Base-by-base conservation (phyloP, 75 land plant species). In the Pseudotsuga menziesii region DNA sequence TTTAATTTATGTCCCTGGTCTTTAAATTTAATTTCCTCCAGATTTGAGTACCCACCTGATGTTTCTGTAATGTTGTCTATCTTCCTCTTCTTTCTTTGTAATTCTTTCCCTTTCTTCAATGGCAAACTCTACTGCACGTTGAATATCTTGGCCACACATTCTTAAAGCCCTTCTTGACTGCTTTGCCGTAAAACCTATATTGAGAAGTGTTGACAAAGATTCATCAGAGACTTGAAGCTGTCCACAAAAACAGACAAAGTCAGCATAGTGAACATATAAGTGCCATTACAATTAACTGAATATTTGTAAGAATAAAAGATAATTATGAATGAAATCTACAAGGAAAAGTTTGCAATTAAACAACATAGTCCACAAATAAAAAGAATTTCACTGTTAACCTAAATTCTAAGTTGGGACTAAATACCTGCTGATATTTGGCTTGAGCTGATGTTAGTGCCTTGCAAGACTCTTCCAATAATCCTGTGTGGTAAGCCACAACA, bases 211-310 rank as follows among this genome's bases (percentile, higher is more conserved):
- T 23, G 94, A 88, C 78, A 97, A 82, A 64, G 91, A 82, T 77
- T 97, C 95, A 91, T 97, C 99, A 19, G 95, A 78, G 16, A 97
- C 89, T 84, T 94, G 92, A 71, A 97, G 86, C 99, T 97, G 86
- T 56, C 19, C 58, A 76, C 4, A 76, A 20, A 78, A 55, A 57
- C 12, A n/a, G 17, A 27, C 36, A 69, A 7, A 20, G 23, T 72
- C 35, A 52, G 27, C 17, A 35, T 27, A 32, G 74, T 7, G 20
- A 76, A 74, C 56, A 48, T 44, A 23, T 8, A 55, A 74, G 26
- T 23, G 8, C 12, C 32, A n/a, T 61, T 16, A 22, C 58, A 74
- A 36, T 63, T 62, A 48, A 76, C 26, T 58, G 4, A 60, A 63
- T 16, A 35, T 35, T 25, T 73, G 16, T 22, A 56, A 13, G 20